phyloP scores from a whole-genome alignment of 257 asterid species.

The Eustoma russellianum region DNA sequence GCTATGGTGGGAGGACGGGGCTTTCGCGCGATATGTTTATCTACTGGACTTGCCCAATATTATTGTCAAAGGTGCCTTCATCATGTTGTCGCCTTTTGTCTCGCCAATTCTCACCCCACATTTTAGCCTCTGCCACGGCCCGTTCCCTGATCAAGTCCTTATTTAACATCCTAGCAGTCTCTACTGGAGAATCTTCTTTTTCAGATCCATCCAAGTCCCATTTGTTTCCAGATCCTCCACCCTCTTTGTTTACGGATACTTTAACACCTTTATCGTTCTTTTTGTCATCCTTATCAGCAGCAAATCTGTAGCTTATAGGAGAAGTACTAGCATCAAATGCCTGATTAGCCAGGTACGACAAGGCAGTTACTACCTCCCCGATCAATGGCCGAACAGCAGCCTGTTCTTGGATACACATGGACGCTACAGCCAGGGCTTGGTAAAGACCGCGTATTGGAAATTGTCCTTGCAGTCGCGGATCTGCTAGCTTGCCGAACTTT shows the following conservation, averaged over 20 bases:
- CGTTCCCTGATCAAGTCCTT: slow-evolving; percentile 80
- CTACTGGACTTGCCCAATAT: no score
- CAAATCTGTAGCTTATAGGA: slow-evolving; percentile 23
- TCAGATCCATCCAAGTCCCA: slow-evolving; percentile 77
- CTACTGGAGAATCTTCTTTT: slow-evolving; percentile 75
- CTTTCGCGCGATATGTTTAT: no score
- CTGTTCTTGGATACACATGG: slow-evolving; percentile 95
- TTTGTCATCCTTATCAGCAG: slow-evolving; percentile 33
- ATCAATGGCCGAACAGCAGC: slow-evolving; percentile 97
- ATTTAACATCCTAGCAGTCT: slow-evolving; percentile 54
- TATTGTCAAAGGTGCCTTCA: slow-evolving; percentile 19
- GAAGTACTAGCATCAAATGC: slow-evolving; percentile 42
- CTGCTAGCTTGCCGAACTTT: slow-evolving; percentile 74
- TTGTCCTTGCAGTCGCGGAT: slow-evolving; percentile 74
- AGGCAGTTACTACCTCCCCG: slow-evolving; percentile 93
- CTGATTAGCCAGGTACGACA: slow-evolving; percentile 86
- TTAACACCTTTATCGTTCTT: slow-evolving; percentile 45
- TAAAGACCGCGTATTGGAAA: slow-evolving; percentile 85
- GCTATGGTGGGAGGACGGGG: no score
- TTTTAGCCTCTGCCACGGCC: slow-evolving; percentile 95
- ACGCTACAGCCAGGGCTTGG: slow-evolving; percentile 97
- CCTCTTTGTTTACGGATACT: slow-evolving; percentile 63
- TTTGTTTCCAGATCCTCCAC: slow-evolving; percentile 59
- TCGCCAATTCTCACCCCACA: slow-evolving; percentile 99
- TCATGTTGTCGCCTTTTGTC: slow-evolving; percentile 69